A percentile compares a stretch with the other conserved stretches of the same genome.
phyloP scores from a whole-genome alignment of 768 basidiomycete species.

The Suillus subluteus region DNA sequence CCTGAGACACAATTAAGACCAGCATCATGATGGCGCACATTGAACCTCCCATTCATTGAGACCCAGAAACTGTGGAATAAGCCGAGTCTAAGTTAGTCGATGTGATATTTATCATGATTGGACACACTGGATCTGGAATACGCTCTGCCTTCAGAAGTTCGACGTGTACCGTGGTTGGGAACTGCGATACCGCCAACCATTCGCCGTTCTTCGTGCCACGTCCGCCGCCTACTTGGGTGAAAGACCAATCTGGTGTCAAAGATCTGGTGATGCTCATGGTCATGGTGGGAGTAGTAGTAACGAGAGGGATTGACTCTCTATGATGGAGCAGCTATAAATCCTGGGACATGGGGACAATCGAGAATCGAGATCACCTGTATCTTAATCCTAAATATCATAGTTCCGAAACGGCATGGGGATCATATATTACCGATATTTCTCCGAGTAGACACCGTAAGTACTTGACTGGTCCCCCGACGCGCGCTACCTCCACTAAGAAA shows the following conservation, averaged over 20 bases:
- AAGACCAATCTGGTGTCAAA: conserved; percentile 58
- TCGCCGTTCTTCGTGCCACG: conserved; percentile 61
- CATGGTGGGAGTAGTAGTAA: not conserved
- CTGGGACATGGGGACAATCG: not conserved
- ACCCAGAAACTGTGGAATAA: conserved; percentile 60
- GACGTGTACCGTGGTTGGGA: conserved; percentile 88
- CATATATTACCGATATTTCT: conserved; percentile 16
- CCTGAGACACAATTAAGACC: not conserved
- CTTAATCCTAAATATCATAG: not conserved
- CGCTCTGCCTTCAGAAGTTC: conserved; percentile 73
- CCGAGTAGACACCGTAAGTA: conserved; percentile 10
- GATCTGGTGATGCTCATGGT: conserved; percentile 28
- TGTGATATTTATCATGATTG: not conserved
- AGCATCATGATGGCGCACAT: conserved; percentile 50
- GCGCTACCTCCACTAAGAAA: not conserved
- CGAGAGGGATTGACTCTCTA: not conserved
- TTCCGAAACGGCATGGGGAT: not conserved
- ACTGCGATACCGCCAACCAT: conserved; percentile 64
- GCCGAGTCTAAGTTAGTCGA: conserved; percentile 18
- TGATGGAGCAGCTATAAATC: conserved; percentile 14
- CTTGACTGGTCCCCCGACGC: not conserved
- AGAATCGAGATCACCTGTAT: conserved; percentile 10
- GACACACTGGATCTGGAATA: conserved; percentile 84
- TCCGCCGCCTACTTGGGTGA: conserved; percentile 68
- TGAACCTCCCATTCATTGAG: conserved; percentile 90